Evolutionary conservation across 2,329 filamentous ascomycete species (phyloP).

Genomic region (Pseudogymnoascus sp.): DNA sequence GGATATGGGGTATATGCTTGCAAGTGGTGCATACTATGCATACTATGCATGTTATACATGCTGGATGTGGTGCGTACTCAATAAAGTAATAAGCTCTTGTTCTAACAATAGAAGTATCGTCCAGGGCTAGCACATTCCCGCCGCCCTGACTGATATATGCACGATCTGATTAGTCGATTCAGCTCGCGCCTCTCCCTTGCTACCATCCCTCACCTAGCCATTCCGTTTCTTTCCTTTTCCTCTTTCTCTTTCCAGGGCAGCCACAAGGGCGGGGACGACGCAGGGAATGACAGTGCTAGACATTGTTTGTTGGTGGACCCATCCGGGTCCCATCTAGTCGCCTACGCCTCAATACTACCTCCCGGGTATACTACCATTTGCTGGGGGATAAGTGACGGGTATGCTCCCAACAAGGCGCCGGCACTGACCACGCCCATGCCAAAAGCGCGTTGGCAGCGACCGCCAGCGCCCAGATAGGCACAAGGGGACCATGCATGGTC

Average conservation of each 20-base stretch:
- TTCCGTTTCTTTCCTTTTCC: neutral
- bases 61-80: neutral
- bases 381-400: neutral
- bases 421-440: neutral
- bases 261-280: neutral
- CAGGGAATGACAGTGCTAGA: neutral
- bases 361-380: neutral
- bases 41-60: neutral
- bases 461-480: neutral
- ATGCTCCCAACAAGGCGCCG: neutral
- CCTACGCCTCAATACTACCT: neutral
- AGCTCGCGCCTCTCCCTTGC: neutral
- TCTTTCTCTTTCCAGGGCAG: neutral
- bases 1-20: neutral
- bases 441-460: neutral
- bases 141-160: neutral
- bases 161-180: neutral
- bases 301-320: neutral
- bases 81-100: neutral
- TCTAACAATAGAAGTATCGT: neutral
- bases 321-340: neutral
- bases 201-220: neutral
- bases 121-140: neutral
- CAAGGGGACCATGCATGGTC: neutral
- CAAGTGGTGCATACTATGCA: neutral